Base-by-base conservation (phyloP, 192 early-diverging fungal species). In the Obelidium mucronatum region DNA sequence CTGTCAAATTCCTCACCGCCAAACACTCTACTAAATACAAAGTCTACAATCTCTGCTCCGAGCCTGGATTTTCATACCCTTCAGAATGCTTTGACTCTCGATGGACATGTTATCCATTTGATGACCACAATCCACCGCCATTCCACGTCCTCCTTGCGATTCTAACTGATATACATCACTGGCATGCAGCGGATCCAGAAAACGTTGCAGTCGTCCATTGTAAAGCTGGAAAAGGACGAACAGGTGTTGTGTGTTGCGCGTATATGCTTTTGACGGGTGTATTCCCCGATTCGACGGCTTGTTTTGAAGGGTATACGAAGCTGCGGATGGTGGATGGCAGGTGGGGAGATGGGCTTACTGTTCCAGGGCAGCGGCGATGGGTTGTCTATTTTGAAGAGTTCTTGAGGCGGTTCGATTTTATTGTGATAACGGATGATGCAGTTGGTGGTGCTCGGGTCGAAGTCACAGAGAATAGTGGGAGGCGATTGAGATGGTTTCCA, bases 221-320 rank as follows among this genome's bases (percentile, higher is more conserved):
- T 68, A 89, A 90, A 59, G 90, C 90, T n/a, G 90, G 90, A 22
- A 91, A 91, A 42, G 90, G 90, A 3, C 77, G 90, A 4, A 91
- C 90, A 17, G 90, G 90, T 8, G 78, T 84, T 15, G 87, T 91
- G 82, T 78, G 89, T 19, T 79, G 84, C 42, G 52, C 85, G 2
- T 79, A 85, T 24, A 76, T 91, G 44, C 48, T 91, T 17, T 80
- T 79, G 31, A 68, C 78, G 19, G 76, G 79, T 2, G 62, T 59
- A 1, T 82, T 73, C n/a, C 40, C 44, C 1, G 61, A 60, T 42
- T 78, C 86, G 11, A 52, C 58, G 1, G 80, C 82, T 19, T 87
- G 85, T 11, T 86, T 90, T 15, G 67, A 74, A 39, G 60, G 82
- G 0, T 90, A 87, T 69, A 87, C 77, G 24, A 55, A 75, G 26